Evolutionary conservation across 495 filamentous ascomycete species (phyloP).

Genomic region (Aspergillus hancockii): DNA sequence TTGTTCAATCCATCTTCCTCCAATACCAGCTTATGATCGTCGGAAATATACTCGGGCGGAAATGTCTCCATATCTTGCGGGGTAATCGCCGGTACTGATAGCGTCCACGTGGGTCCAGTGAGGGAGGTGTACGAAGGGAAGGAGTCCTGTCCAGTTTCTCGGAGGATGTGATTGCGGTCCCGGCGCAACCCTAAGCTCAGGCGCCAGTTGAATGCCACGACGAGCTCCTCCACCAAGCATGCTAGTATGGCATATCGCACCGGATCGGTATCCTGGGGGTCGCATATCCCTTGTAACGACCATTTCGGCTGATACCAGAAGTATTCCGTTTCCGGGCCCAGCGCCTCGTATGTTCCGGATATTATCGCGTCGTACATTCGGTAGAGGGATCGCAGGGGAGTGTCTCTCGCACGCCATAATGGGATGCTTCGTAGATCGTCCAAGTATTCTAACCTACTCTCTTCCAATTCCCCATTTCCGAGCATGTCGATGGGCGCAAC

Average conservation of each 20-base stretch:
- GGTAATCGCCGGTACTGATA: neutral
- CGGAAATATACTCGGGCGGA: neutral
- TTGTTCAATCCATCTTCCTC: conserved; percentile 1
- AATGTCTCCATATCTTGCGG: neutral
- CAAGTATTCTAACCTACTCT: conserved; percentile 16
- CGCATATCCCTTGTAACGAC: conserved; percentile 30
- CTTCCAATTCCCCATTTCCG: conserved; percentile 18
- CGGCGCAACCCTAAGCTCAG: conserved; percentile 37
- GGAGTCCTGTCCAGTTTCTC: conserved; percentile 23
- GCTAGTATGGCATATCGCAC: conserved; percentile 42
- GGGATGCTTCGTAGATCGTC: conserved; percentile 33
- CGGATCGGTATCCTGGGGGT: conserved; percentile 37
- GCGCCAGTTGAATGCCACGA: conserved; percentile 42
- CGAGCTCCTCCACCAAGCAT: conserved; percentile 35
- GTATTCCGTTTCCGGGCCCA: conserved; percentile 39
- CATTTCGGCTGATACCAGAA: conserved; percentile 36
- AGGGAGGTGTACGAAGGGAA: conserved; percentile 25
- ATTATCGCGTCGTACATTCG: conserved; percentile 38
- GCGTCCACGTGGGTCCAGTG: neutral
- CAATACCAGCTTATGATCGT: neutral
- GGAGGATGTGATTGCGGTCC: conserved; percentile 30
- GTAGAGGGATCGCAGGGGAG: conserved; percentile 39
- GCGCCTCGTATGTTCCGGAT: conserved; percentile 23
- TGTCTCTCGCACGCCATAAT: conserved; percentile 38
- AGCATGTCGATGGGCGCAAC: conserved; percentile 22